These are phyloP conservation scores for Ganoderma lingzhi DNA, from an alignment of 1,284 basidiomycete genomes.

Conservation along the genomic window DNA sequence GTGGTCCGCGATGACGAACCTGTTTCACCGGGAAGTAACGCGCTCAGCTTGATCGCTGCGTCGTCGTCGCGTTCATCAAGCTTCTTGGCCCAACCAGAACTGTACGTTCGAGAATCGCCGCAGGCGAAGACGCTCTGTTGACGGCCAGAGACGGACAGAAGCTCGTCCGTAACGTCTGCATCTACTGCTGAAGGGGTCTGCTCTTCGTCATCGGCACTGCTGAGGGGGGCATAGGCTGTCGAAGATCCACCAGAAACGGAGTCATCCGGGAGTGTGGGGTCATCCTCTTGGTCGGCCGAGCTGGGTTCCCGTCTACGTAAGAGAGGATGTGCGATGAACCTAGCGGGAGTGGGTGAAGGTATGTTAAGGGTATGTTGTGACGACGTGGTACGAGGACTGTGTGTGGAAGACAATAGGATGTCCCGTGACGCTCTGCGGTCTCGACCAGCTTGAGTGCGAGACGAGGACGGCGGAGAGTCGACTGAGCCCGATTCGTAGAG, in stretches of 20 bases:
- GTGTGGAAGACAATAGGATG: neutral
- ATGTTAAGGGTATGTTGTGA: slow-evolving; percentile 2
- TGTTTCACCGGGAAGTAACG: slow-evolving; percentile 16
- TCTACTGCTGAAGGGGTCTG: slow-evolving; percentile 12
- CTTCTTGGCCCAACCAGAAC: slow-evolving; percentile 15
- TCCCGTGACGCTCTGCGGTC: slow-evolving; percentile 16
- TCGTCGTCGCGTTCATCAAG: neutral
- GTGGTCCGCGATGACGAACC: slow-evolving; percentile 15
- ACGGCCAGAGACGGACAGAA: slow-evolving; percentile 23
- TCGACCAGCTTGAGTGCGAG: slow-evolving; percentile 4
- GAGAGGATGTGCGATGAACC: slow-evolving; percentile 35
- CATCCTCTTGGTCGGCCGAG: slow-evolving; percentile 34
- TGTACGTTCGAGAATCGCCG: slow-evolving; percentile 4
- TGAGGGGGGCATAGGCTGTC: slow-evolving; percentile 7
- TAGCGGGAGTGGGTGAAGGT: slow-evolving; percentile 22
- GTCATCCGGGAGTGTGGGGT: slow-evolving; percentile 19
- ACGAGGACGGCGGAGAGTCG: slow-evolving; percentile 17
- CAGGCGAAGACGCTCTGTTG: slow-evolving; percentile 3
- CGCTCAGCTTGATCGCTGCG: slow-evolving; percentile 22
- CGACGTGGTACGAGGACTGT: neutral
- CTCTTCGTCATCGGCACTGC: neutral
- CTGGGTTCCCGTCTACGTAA: slow-evolving; percentile 37
- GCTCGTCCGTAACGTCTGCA: slow-evolving; percentile 34
- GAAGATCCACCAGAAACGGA: slow-evolving; percentile 12
- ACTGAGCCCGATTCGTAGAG: slow-evolving; percentile 36